phyloP scores from a whole-genome alignment of 805 yeast species.

The Kurtzmaniella fragi region DNA sequence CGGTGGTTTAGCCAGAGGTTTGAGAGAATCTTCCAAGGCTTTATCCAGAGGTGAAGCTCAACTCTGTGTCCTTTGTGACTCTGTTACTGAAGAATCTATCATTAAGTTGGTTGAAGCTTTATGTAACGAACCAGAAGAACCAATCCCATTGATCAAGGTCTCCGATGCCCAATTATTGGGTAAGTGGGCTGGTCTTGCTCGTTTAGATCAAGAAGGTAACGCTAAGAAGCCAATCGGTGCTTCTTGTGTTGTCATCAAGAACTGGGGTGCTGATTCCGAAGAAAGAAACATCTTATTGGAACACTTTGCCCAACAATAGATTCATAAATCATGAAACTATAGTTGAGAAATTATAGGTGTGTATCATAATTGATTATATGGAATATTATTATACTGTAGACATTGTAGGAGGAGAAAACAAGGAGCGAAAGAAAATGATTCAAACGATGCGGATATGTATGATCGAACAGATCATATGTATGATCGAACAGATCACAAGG shows the following conservation, averaged over 20 bases:
- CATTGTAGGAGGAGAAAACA: not conserved
- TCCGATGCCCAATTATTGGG: slow-evolving; percentile 99
- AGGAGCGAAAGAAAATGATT: too few species aligned
- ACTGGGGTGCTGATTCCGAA: slow-evolving; percentile 99
- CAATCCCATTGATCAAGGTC: slow-evolving; percentile 97
- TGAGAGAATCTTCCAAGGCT: slow-evolving; percentile 99
- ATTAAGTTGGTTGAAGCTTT: slow-evolving; percentile 98
- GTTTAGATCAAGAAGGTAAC: slow-evolving; percentile 99
- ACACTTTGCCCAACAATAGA: slow-evolving; percentile 87
- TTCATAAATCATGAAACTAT: slow-evolving; percentile 9
- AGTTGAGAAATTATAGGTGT: not conserved
- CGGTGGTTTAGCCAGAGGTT: slow-evolving; percentile 99
- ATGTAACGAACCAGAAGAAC: slow-evolving; percentile 95
- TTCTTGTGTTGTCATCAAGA: slow-evolving; percentile 97
- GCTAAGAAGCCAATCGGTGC: slow-evolving; percentile 99
- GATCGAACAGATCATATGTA: too few species aligned
- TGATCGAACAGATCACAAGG: too few species aligned
- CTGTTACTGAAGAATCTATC: slow-evolving; percentile 97
- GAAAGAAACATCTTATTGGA: slow-evolving; percentile 95
- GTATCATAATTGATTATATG: too few species aligned
- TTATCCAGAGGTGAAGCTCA: slow-evolving; percentile 96
- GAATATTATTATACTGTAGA: too few species aligned
- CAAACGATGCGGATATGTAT: too few species aligned
- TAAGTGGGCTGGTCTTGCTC: slow-evolving; percentile 99
- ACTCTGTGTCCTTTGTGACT: slow-evolving; percentile 94